Percentiles rank a stretch among this genome's conserved stretches.
Conservation (phyloP, 495 filamentous ascomycete species). For the Penicillium soppii region DNA sequence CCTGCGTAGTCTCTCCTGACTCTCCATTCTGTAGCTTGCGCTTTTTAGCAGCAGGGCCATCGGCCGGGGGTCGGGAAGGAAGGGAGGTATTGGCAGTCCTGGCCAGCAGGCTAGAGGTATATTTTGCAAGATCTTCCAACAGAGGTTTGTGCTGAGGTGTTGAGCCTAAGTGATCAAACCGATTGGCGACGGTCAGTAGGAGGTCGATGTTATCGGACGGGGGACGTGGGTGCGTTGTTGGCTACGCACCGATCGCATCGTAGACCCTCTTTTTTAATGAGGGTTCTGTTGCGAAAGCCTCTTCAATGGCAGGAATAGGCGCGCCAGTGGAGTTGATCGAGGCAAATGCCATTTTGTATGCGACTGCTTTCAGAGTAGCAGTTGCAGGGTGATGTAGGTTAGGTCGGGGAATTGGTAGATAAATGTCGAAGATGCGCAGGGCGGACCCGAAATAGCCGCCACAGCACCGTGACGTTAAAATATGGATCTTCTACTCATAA, state of each 20-base stretch:
- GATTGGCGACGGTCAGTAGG: conserved; percentile 14
- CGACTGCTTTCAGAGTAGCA: conserved; percentile 19
- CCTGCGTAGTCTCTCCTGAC: conserved; percentile 36
- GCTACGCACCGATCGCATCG: conserved; percentile 48
- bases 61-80: conserved; percentile 24
- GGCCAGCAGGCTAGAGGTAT: conserved; percentile 45
- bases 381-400: conserved; percentile 11
- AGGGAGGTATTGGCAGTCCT: conserved; percentile 29
- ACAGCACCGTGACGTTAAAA: conserved; percentile 1
- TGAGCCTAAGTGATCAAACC: conserved; percentile 23
- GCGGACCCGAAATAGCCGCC: conserved; percentile 11
- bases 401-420: conserved; percentile 13
- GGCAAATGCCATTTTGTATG: conserved; percentile 43
- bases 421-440: conserved; percentile 17
- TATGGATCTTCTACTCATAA: not conserved
- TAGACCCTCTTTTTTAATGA: conserved; percentile 47
- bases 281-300: conserved; percentile 46
- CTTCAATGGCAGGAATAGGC: conserved; percentile 39
- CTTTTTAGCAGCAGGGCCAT: conserved; percentile 51
- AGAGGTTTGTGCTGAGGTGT: conserved; percentile 42
- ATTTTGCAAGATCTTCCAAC: conserved; percentile 50
- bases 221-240: conserved; percentile 18
- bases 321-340: conserved; percentile 35
- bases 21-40: conserved; percentile 54
- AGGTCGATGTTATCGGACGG: conserved; percentile 6